Conservation (phyloP, 2,329 filamentous ascomycete genomes). For the Ceratocystis lukuohia region DNA sequence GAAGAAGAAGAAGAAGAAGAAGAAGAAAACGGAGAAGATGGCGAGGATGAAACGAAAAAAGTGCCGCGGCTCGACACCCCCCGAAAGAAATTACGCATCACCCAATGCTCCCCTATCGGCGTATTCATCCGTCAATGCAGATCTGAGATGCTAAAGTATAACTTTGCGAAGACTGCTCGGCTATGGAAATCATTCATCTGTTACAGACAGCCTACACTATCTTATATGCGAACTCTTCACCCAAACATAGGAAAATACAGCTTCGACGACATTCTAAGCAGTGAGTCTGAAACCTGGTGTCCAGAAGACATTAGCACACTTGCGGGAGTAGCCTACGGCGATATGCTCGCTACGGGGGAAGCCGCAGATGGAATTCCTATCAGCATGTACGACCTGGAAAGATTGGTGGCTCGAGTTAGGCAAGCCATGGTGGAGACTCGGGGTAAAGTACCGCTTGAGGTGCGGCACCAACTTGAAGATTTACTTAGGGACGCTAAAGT, state of each 20-base stretch:
- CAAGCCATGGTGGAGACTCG: constrained; percentile 31
- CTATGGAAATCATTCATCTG: constrained; percentile 74
- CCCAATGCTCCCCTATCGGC: constrained; percentile 66
- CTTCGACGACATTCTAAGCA: constrained; percentile 44
- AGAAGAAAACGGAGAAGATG: too few relatives aligned
- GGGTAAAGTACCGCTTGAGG: constrained; percentile 59
- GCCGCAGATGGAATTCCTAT: constrained; percentile 34
- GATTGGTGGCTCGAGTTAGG: constrained; percentile 37
- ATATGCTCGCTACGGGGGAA: constrained; percentile 35
- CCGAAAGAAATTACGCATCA: constrained; percentile 44
- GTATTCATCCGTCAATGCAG: constrained; percentile 63
- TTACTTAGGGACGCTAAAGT: constrained; percentile 54
- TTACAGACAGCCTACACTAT: constrained; percentile 64
- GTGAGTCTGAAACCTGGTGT: constrained; percentile 38
- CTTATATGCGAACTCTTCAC: constrained; percentile 50
- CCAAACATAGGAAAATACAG: constrained; percentile 42
- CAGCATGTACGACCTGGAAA: constrained; percentile 69
- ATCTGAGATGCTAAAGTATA: constrained; percentile 66
- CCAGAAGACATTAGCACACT: constrained; percentile 32
- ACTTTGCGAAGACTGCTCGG: constrained; percentile 63
- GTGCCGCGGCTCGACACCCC: constrained; percentile 15
- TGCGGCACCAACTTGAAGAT: constrained; percentile 56
- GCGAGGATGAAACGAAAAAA: too few relatives aligned
- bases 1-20: too few relatives aligned
- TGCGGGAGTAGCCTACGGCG: constrained; percentile 38